Base-by-base conservation (phyloP, 768 basidiomycete species). In the Rhodosporidiobolus sp. region DNA sequence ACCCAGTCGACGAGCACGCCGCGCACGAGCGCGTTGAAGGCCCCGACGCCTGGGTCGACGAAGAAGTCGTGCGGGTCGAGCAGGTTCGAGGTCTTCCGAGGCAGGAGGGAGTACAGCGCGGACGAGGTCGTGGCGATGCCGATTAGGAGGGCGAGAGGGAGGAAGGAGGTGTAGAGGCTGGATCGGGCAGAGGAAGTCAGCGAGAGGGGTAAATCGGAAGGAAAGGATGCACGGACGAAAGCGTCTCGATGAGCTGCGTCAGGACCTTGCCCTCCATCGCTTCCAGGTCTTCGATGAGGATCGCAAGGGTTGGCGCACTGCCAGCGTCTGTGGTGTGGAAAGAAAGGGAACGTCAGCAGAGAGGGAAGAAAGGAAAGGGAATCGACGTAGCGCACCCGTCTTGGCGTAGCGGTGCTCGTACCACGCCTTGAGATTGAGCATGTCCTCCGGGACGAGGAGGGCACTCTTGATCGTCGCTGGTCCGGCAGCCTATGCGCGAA, bases 251-350 rank as follows among this genome's bases (percentile, higher is more conserved):
- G 17, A 76, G 19, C 49, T 67, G 69, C 4, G 53, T 67, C 16
- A 76, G 53, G 24, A 68, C 63, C 38, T 65, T 70, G 28, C 65
- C 69, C 28, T 73, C 72, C 38, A 73, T 59, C 24, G 72, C 68
- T 62, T 76, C 75, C 38, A 76, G 69, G 48, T 76, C 72, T 52
- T 76, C 75, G 12, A 76, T 26, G 1, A 76, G 26, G 5, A 73
- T 32, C 9, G 67, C 75, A 9, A 76, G 57, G 0, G 52, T 73
- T 0, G 75, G 73, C 20, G 50, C 34, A 7, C 7, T 1, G 1
- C 9, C 57, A 16, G 50, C 22, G 9, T 62, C 68, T 61, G 67
- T 49, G 19, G 30, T n/a, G n/a, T n/a, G n/a, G n/a, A n/a, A 50
- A 11, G 43, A 19, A n/a, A 19, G 61, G 20, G 10, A 14, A 34